phyloP scores from a whole-genome alignment of 1,284 basidiomycete species.

The Sporisorium iseilematis-ciliati region DNA sequence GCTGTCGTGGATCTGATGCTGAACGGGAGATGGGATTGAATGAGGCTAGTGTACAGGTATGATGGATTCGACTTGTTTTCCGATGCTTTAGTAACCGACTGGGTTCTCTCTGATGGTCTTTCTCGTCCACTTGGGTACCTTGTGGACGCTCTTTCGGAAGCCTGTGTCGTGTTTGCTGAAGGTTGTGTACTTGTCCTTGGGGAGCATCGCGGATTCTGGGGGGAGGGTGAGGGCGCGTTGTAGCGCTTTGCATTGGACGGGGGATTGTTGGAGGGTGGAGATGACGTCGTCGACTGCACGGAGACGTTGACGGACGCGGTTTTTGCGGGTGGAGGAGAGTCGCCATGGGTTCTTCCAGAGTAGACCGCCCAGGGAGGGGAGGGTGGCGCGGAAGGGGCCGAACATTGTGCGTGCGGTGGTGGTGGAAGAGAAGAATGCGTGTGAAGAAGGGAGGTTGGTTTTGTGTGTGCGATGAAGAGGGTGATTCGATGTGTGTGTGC shows the following conservation, averaged over 20 bases:
- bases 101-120: conserved; percentile 47
- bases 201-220: conserved; percentile 86
- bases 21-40: background rate
- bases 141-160: conserved; percentile 95
- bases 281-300: conserved; percentile 94
- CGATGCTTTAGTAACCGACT: conserved; percentile 41
- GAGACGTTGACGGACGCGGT: conserved; percentile 86
- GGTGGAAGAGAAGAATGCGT: too few species aligned
- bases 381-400: conserved; percentile 77
- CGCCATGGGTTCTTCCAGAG: conserved; percentile 96
- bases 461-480: too few species aligned
- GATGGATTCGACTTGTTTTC: background rate
- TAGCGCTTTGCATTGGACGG: conserved; percentile 81
- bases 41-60: conserved; percentile 30
- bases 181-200: conserved; percentile 94
- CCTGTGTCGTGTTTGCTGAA: conserved; percentile 76
- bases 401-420: conserved; percentile 46
- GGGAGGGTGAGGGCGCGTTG: conserved; percentile 82
- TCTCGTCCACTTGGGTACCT: conserved; percentile 71
- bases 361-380: conserved; percentile 78
- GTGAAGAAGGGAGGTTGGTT: background rate
- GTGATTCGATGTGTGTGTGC: too few species aligned
- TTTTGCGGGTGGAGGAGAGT: conserved; percentile 88
- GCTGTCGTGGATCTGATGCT: background rate
- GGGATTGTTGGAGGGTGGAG: conserved; percentile 83